Evolutionary conservation across 2,329 filamentous ascomycete genomes (phyloP).

Genomic region (Pyrenochaeta sp.): DNA sequence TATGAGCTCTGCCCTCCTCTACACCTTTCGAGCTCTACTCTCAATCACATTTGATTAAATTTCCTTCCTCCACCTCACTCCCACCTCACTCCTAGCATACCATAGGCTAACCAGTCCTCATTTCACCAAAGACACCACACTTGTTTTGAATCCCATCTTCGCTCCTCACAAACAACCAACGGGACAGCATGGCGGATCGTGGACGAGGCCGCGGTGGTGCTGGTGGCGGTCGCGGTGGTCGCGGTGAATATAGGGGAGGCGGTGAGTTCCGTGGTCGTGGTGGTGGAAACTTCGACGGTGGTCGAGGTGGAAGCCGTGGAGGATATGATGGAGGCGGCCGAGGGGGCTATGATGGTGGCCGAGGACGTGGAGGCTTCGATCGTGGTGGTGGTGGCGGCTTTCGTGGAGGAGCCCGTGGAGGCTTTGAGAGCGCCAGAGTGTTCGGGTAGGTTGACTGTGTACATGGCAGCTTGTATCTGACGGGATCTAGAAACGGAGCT

Average conservation of each 20-base stretch:
- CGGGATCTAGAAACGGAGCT: conserved; percentile 38
- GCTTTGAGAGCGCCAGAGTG: conserved; percentile 19
- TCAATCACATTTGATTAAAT: too few species aligned
- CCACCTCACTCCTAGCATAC: too few species aligned
- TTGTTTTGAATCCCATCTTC: too few species aligned
- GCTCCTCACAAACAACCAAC: conserved; percentile 24
- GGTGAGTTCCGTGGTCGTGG: conserved; percentile 11
- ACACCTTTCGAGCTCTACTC: too few species aligned
- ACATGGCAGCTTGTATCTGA: too few species aligned
- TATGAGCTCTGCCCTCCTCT: too few species aligned
- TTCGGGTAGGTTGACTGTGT: conserved; percentile 31
- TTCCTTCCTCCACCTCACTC: too few species aligned
- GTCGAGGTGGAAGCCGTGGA: conserved; percentile 31
- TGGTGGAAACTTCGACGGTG: conserved; percentile 17
- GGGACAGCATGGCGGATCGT: conserved; percentile 30
- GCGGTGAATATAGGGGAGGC: conserved; percentile 23
- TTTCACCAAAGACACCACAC: too few species aligned
- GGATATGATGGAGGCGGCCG: conserved; percentile 23
- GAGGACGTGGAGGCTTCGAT: conserved; percentile 19
- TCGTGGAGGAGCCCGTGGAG: conserved; percentile 16
- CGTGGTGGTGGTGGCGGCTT: conserved; percentile 22
- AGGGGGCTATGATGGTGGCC: conserved; percentile 20
- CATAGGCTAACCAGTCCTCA: too few species aligned
- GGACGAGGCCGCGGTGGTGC: conserved; percentile 19
- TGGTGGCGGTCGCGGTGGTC: conserved; percentile 28